Evolutionary conservation across 2,329 filamentous ascomycete genomes (phyloP), one percentile per base, ranked within the genome.

Genomic region (Teratosphaeria nubilosa): DNA sequence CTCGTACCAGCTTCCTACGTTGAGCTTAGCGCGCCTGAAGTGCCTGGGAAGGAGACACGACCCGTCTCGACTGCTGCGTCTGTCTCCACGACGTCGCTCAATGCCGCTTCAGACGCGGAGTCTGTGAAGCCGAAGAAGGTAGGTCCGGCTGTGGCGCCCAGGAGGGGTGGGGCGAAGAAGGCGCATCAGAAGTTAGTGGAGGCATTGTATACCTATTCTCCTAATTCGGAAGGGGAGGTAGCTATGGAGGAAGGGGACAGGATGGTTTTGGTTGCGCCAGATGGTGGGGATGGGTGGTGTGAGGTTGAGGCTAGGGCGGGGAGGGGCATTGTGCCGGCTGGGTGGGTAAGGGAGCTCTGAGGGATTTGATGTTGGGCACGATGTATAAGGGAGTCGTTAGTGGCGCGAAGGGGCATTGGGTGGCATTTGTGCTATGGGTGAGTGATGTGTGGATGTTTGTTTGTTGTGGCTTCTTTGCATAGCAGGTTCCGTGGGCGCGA

Each of bases 211-310:
- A 90, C 94, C 55, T 99, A 99, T 72, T 80, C 86, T 55, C 90
- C 92, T 20, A 86, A 90, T 67, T 91, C 85, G 64, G 90, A 95
- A 5, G 82, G 84, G 7, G 94, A 99, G 75, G 91, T 92, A 73
- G 90, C 81, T 68, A 99, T 99, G 90, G 72, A 73, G 0, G 92
- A 95, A 73, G 94, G 94, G 0, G 94, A 99, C 74, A 82, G 86
- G 55, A 95, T 99, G 68, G 91, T 99, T 45, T 78, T 99, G 32
- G 85, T 96, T 61, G 91, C 86, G 67, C 86, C 89, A 58, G 92
- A 97, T 70, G 82, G 86, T 0, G 94, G 94, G 1, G 94, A 97
- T 76, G 94, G 94, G 0, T 99, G 94, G 94, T 90, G 86, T 30
- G 94, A 97, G 76, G 94, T 99, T 20, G 94, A 97, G 77, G 91